These are phyloP conservation scores for Boletus rubroflammeus DNA, from an alignment of 768 basidiomycete genomes.

Conservation along the genomic window DNA sequence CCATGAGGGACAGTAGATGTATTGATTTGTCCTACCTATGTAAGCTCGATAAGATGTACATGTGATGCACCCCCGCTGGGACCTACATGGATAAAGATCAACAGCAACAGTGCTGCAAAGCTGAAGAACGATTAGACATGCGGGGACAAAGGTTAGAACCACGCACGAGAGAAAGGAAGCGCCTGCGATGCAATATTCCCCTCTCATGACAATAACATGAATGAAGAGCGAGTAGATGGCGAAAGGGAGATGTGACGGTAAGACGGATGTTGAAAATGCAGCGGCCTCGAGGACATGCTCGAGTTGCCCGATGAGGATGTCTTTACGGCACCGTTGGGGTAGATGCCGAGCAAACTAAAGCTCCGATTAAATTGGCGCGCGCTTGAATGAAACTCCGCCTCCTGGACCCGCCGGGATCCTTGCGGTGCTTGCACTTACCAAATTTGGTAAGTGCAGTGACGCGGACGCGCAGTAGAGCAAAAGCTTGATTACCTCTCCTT, in stretches of 20 bases:
- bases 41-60: conserved; percentile 20
- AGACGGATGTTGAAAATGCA: conserved; percentile 20
- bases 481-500: conserved; percentile 1
- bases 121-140: conserved; percentile 15
- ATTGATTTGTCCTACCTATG: conserved; percentile 78
- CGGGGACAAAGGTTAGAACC: not conserved
- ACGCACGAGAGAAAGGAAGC: conserved; percentile 72
- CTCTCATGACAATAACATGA: conserved; percentile 47
- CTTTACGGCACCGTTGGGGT: conserved; percentile 4
- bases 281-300: conserved; percentile 23
- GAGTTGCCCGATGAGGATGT: not conserved
- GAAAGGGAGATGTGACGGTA: conserved; percentile 15
- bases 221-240: conserved; percentile 17
- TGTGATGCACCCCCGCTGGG: conserved; percentile 12
- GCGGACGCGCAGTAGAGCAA: conserved; percentile 7
- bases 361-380: conserved; percentile 15
- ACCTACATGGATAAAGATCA: conserved; percentile 81
- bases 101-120: conserved; percentile 45
- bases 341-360: conserved; percentile 5
- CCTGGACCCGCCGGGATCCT: not conserved
- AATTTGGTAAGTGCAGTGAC: not conserved
- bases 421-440: not conserved
- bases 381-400: not conserved
- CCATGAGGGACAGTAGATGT: conserved; percentile 67
- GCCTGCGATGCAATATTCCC: conserved; percentile 71